Evolutionary conservation across 2,329 filamentous ascomycete genomes (phyloP), one percentile per base, ranked within the genome.

Genomic region (Penicillium brasilianum): DNA sequence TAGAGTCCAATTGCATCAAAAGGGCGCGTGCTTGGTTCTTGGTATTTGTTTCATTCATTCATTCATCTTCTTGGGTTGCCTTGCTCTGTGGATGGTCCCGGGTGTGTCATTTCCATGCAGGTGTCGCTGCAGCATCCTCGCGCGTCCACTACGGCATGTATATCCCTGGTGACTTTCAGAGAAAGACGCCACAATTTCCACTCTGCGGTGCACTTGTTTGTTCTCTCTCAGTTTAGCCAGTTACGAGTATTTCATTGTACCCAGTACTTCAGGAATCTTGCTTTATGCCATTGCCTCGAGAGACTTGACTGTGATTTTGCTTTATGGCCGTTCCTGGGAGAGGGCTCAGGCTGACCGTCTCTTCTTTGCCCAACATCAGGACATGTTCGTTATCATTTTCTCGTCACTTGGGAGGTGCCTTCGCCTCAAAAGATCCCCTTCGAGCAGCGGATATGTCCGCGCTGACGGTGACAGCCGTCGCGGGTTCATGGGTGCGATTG

Each of bases 321-420:
- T 52, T 52, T 25, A 52, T 52, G 50, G 46, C 39, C 37, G 43
- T 51, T 34, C 57, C 49, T 48, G 3, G 7, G 18, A 36, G 37
- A 39, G 25, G n/a, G 36, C 51, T 16, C 48, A 16, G 49, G 62
- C 68, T 70, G 62, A 69, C 25, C 18, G 18, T 36, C 57, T 6
- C 25, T 56, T 57, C 14, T 28, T 10, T 56, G 22, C 51, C 61
- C 25, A 28, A 51, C 55, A 67, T 65, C 66, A 82, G 81, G 81
- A 83, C 68, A 78, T 82, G 71, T 70, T 76, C 59, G 71, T 81
- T 61, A 82, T 83, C 54, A 61, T 80, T n/a, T 75, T 80, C 60
- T 81, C 79, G 16, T 80, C 80, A 13, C 66, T 81, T 34, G 73
- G 75, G 11, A 76, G 75, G 37, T 73, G 79, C 41, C 67, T 82